Percentiles rank a stretch among this genome's conserved stretches.
phyloP scores from a whole-genome alignment of 2,329 filamentous ascomycete genomes.

The Fusarium verticillioides region DNA sequence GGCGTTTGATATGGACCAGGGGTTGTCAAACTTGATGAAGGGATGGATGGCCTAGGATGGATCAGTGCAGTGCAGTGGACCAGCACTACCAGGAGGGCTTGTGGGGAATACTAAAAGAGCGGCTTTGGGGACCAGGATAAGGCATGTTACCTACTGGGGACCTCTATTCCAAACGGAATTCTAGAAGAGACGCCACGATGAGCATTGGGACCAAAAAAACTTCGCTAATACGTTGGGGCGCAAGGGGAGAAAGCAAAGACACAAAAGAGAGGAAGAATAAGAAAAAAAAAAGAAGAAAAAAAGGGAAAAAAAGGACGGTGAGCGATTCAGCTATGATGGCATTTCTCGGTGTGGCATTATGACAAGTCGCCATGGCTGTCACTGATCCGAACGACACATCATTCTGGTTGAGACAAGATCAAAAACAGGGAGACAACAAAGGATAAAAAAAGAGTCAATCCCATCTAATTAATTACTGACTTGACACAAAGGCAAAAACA shows the following conservation, averaged over 20 bases:
- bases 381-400: constrained; percentile 32
- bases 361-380: constrained; percentile 27
- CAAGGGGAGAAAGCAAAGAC: constrained; percentile 24
- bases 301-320: constrained; percentile 29
- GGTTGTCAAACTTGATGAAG: constrained; percentile 23
- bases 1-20: constrained; percentile 40
- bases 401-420: constrained; percentile 34
- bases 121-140: constrained; percentile 31
- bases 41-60: not conserved
- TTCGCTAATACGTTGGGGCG: constrained; percentile 17
- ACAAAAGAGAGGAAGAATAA: not conserved
- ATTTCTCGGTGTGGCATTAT: constrained; percentile 37
- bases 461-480: not conserved
- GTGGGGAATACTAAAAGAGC: constrained; percentile 41
- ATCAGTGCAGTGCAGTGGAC: not conserved
- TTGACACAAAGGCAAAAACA: constrained; percentile 21
- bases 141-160: constrained; percentile 33
- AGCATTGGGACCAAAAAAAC: constrained; percentile 17
- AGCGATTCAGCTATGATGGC: constrained; percentile 33
- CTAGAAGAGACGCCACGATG: constrained; percentile 43
- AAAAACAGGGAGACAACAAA: constrained; percentile 23
- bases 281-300: not conserved
- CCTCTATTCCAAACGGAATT: constrained; percentile 43
- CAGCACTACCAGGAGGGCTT: constrained; percentile 21
- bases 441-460: not conserved